Conservation (phyloP, 768 basidiomycete genomes). For the Hygrophorus pudorinus region DNA sequence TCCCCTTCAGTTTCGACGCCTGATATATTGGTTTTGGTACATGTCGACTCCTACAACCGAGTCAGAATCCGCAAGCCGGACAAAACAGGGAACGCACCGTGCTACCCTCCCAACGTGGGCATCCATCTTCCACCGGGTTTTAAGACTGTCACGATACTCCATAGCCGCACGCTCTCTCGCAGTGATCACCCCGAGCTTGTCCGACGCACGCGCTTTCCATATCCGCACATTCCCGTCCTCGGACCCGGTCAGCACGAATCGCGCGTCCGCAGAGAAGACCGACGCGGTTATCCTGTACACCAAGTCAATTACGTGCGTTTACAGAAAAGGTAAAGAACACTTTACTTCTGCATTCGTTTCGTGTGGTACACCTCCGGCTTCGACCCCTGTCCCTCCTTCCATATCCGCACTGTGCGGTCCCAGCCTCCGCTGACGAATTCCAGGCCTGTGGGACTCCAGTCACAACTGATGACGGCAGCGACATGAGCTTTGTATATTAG, state of each 20-base stretch:
- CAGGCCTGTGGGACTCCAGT: conserved; percentile 93
- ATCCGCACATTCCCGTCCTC: conserved; percentile 93
- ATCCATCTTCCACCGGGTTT: conserved; percentile 84
- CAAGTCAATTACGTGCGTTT: background rate
- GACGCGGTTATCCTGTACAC: conserved; percentile 71
- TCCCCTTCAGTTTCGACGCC: conserved; percentile 77
- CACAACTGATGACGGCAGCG: conserved; percentile 91
- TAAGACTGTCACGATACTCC: conserved; percentile 85
- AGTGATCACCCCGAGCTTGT: conserved; percentile 85
- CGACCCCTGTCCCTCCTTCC: conserved; percentile 79
- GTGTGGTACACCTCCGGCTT: conserved; percentile 91
- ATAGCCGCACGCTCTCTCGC: conserved; percentile 85
- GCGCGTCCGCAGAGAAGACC: conserved; percentile 80
- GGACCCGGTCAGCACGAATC: conserved; percentile 84
- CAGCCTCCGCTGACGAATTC: conserved; percentile 96
- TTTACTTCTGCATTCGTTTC: conserved; percentile 95
- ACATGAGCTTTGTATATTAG: conserved; percentile 98
- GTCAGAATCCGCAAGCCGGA: background rate
- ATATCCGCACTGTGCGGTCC: conserved; percentile 90
- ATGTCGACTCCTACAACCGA: conserved; percentile 52
- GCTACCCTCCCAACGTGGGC: conserved; percentile 71
- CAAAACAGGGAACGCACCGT: conserved; percentile 38
- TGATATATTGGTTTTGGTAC: conserved; percentile 88
- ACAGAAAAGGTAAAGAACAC: background rate
- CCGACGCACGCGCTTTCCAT: conserved; percentile 91